Percentiles rank a stretch among this genome's conserved stretches.
Conservation (phyloP, 2,329 filamentous ascomycete genomes). For the Hortaea sp. region DNA sequence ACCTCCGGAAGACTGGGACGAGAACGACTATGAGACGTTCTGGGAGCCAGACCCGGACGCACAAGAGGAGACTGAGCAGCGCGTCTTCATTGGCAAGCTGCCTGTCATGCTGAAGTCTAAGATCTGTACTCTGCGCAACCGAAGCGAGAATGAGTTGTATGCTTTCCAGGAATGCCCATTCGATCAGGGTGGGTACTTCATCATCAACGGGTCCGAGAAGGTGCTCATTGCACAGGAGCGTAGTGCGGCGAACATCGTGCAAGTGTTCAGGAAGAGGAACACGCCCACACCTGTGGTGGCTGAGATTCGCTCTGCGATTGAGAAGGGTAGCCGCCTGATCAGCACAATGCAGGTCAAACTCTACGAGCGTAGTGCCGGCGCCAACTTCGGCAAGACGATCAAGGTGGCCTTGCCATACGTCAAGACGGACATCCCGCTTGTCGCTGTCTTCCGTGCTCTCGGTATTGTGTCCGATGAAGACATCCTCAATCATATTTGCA, state of each 20-base stretch:
- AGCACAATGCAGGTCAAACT: conserved; percentile 88
- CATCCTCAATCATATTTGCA: conserved; percentile 94
- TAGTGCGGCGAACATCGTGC: conserved; percentile 95
- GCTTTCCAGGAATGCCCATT: conserved; percentile 94
- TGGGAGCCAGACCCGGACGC: conserved; percentile 31
- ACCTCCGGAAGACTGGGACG: conserved; percentile 26
- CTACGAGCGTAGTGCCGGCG: conserved; percentile 38
- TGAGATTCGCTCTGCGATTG: conserved; percentile 90
- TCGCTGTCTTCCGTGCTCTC: conserved; percentile 87
- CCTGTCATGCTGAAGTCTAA: conserved; percentile 98
- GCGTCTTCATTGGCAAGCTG: conserved; percentile 87
- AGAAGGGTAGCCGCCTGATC: conserved; percentile 90
- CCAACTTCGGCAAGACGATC: conserved; percentile 82
- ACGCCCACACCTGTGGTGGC: conserved; percentile 87
- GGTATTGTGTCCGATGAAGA: conserved; percentile 96
- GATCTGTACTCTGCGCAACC: conserved; percentile 78
- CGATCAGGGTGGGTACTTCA: conserved; percentile 96
- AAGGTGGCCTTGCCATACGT: conserved; percentile 88
- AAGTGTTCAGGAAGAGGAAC: conserved; percentile 98
- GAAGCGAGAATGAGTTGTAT: conserved; percentile 78
- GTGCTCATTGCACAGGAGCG: conserved; percentile 96
- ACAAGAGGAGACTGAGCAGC: conserved; percentile 41
- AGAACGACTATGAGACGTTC: conserved; percentile 35
- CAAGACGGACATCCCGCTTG: conserved; percentile 86
- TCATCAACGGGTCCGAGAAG: conserved; percentile 98